Conservation (phyloP, 2,329 filamentous ascomycete genomes). For the Colletotrichum sp. region DNA sequence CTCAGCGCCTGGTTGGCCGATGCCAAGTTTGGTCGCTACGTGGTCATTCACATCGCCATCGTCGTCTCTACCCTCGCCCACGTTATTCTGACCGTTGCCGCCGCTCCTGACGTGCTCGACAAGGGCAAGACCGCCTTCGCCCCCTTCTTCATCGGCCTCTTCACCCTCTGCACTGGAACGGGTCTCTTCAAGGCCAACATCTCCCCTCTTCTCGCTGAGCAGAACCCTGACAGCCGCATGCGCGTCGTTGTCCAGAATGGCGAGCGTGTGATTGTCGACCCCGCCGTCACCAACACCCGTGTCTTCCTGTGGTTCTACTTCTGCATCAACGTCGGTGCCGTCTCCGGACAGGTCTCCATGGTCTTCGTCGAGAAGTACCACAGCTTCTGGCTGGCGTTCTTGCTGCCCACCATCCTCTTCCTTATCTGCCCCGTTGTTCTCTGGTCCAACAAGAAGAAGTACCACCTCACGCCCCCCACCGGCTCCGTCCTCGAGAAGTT, state of each 20-base stretch:
- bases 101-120: constrained; percentile 67
- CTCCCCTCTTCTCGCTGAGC: constrained; percentile 73
- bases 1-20: constrained; percentile 65
- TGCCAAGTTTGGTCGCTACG: constrained; percentile 74
- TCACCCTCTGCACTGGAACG: constrained; percentile 65
- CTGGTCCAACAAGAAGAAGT: constrained; percentile 63
- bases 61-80: constrained; percentile 70
- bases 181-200: constrained; percentile 87
- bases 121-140: constrained; percentile 62
- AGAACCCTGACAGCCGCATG: constrained; percentile 65
- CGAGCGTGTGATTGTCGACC: constrained; percentile 74
- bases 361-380: constrained; percentile 79
- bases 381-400: constrained; percentile 76
- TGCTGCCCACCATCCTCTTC: constrained; percentile 72
- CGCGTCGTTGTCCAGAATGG: constrained; percentile 62
- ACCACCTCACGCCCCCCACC: constrained; percentile 68
- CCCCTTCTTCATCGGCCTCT: constrained; percentile 71
- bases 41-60: constrained; percentile 74
- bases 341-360: constrained; percentile 67
- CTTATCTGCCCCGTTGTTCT: constrained; percentile 66
- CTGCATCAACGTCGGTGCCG: constrained; percentile 69
- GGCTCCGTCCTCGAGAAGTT: constrained; percentile 77
- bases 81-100: constrained; percentile 68
- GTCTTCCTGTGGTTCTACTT: constrained; percentile 69
- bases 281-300: constrained; percentile 69